Conservation (phyloP, 371 early-diverging fungal species). For the Cokeromyces recurvatus region DNA sequence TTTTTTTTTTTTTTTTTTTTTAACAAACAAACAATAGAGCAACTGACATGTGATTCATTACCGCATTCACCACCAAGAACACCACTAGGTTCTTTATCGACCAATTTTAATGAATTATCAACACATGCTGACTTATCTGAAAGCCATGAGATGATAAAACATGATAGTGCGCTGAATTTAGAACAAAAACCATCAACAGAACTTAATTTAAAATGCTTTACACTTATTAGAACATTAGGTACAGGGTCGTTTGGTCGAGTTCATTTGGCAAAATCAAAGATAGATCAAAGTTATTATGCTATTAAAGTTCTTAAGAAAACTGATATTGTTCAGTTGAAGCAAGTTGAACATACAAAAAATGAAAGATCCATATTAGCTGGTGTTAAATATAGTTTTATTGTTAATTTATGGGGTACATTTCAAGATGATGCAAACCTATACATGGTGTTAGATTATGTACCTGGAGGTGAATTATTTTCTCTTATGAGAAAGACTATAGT, state of each 20-base stretch:
- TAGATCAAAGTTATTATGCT: conserved; percentile 77
- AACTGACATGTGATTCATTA: conserved; percentile 18
- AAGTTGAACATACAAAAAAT: conserved; percentile 72
- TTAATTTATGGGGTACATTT: conserved; percentile 78
- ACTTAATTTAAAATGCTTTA: conserved; percentile 17
- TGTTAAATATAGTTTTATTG: conserved; percentile 75
- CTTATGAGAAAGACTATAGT: conserved; percentile 47
- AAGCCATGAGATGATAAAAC: neutral
- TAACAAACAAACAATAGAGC: too few species aligned
- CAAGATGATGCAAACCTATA: conserved; percentile 78
- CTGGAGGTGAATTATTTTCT: conserved; percentile 89
- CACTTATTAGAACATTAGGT: conserved; percentile 51
- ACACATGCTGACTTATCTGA: conserved; percentile 16
- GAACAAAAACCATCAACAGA: conserved; percentile 12
- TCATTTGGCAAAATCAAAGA: conserved; percentile 42
- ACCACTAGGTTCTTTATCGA: conserved; percentile 13
- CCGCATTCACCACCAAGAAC: conserved; percentile 25
- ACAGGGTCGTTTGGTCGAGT: conserved; percentile 67
- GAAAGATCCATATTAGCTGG: conserved; percentile 77
- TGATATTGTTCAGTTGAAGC: conserved; percentile 81
- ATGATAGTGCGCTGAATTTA: neutral
- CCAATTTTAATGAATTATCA: conserved; percentile 1
- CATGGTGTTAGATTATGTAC: conserved; percentile 85
- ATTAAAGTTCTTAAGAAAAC: conserved; percentile 91
- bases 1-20: too few species aligned